Base-by-base conservation (phyloP, 2,329 filamentous ascomycete species). In the Pestalotiopsis sp. region DNA sequence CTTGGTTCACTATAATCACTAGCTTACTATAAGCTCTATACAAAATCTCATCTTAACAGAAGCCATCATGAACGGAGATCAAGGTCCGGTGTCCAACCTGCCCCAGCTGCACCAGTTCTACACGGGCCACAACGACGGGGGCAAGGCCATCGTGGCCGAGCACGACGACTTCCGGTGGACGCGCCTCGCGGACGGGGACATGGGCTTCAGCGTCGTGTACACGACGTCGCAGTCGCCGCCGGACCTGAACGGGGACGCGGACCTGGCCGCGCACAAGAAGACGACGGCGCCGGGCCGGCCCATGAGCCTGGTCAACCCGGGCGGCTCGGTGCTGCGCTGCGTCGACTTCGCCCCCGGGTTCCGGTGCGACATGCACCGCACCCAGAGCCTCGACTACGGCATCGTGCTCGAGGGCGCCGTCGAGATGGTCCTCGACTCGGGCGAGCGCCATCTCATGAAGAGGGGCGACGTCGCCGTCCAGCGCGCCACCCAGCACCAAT, bases 391-490 rank as follows among this genome's bases (percentile, higher is more conserved):
- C 2, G 87, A 89, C 72, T 88, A 85, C 70, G 87, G 86, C 2
- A 80, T 88, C 66, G 81, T 89, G 2, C 72, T 89, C 6, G 86
- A 89, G 71, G 87, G 87, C 1, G 79, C 81, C 71, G 74, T 89
- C 36, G 85, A 87, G 69, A 79, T 88, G 76, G 67, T 83, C 3
- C 76, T 89, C 4, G 87, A 87, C 69, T 82, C 82, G n/a, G 86
- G 87, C 1, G 85, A 84, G 67, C 79, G 75, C 63, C 79, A 80
- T 59, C 68, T 79, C 27, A 78, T 89, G 81, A 77, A 79, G 61
- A 78, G 81, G 12, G 87, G 87, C 2, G 87, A 89, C 72, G 77
- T 88, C n/a, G 83, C 83, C 11, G 83, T 89, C 23, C 86, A 89
- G 76, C 79, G 87, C 55, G 86, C 82, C 1, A 88, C 86, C 3